Evolutionary conservation across 164 flowering plant genomes (phyloP), one percentile per base, ranked within the genome.

Genomic region (Annona cherimola): DNA sequence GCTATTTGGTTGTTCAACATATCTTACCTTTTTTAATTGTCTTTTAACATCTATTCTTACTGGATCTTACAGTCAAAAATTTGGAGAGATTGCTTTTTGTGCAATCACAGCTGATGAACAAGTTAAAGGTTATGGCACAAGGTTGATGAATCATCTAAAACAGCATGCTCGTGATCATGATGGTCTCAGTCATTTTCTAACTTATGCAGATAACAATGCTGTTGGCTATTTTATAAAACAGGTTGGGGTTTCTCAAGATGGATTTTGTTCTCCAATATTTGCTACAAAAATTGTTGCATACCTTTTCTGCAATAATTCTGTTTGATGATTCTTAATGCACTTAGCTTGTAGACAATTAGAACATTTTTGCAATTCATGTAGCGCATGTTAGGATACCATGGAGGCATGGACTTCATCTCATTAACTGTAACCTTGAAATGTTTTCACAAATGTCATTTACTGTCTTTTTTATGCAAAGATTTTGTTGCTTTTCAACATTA

Each of bases 11-110:
- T 12, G 41, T 64, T 64, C 41, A 44, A 40, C 16, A 4, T 64
- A 16, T 14, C 44, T 42, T 42, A 14, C 42, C 14, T 1, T 35
- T 44, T 40, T 40, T 40, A 42, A 64, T 40, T 40, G 6, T 8
- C 9, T 64, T n/a, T 61, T 61, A n/a, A n/a, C 2, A n/a, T 20
- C 26, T 44, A 66, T 66, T 40, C 12, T 44, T 50, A 45, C 60
- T 61, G 65, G 71, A 74, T 46, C 2, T 18, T 76, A 67, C 75
- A 94, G 99, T 83, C 98, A 95, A 80, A 91, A 77, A 71, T 95
- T 95, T 86, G 99, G 99, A 71, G 99, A 95, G 87, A 93, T 95
- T 78, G 99, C 99, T 71, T 95, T 95, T 80, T 90, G 94, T 84
- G 99, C 99, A 64, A 95, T 95, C 45, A 90, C 99, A 55, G 90